phyloP scores from a whole-genome alignment of 768 basidiomycete genomes.

The Cystoderma amianthinum region DNA sequence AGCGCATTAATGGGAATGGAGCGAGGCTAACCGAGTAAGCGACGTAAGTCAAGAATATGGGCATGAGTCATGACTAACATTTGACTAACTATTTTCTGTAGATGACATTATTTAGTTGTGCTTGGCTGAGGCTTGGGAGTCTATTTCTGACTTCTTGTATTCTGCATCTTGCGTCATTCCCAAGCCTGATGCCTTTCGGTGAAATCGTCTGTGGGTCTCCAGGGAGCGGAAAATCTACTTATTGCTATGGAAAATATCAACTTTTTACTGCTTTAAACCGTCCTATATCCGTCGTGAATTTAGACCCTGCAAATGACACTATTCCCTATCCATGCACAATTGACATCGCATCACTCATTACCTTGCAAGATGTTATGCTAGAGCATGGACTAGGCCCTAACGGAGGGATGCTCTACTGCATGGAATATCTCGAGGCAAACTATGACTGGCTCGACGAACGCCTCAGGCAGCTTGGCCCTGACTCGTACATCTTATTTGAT shows the following conservation, averaged over 20 bases:
- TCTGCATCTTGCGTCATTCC: too few relatives aligned
- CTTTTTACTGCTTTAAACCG: slow-evolving; percentile 83
- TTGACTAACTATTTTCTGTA: too few relatives aligned
- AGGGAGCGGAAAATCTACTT: slow-evolving; percentile 84
- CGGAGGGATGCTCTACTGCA: slow-evolving; percentile 92
- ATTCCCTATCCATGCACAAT: slow-evolving; percentile 91
- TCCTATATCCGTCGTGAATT: slow-evolving; percentile 86
- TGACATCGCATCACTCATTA: slow-evolving; percentile 80
- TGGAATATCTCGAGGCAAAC: slow-evolving; percentile 96
- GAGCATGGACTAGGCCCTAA: slow-evolving; percentile 87
- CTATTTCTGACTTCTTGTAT: too few relatives aligned
- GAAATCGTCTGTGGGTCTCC: slow-evolving; percentile 85
- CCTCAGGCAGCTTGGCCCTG: slow-evolving; percentile 56
- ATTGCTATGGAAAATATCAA: slow-evolving; percentile 83
- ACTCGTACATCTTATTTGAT: slow-evolving; percentile 90
- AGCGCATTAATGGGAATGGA: too few relatives aligned
- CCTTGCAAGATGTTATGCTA: slow-evolving; percentile 81
- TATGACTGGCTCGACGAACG: slow-evolving; percentile 80
- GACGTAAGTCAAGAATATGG: too few relatives aligned
- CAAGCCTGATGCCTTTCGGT: slow-evolving; percentile 92
- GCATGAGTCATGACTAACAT: too few relatives aligned
- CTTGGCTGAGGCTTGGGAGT: too few relatives aligned
- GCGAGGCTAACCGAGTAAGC: too few relatives aligned
- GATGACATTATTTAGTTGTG: too few relatives aligned
- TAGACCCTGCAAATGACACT: slow-evolving; percentile 90